phyloP scores from a whole-genome alignment of 768 basidiomycete species.

The Rhodocollybia butyracea region DNA sequence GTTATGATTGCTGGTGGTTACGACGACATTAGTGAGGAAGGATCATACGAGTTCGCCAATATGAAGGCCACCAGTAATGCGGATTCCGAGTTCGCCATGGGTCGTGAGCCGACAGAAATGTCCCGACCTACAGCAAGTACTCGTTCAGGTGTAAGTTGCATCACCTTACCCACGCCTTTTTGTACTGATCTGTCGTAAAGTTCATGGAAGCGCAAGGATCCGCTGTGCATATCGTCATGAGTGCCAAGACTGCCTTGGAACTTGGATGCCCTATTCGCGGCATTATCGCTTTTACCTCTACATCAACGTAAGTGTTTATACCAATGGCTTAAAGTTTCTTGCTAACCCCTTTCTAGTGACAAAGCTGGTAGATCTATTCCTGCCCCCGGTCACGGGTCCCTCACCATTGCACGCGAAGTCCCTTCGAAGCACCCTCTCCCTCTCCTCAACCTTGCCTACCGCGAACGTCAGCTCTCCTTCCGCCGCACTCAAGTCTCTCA shows the following conservation, averaged over 20 bases:
- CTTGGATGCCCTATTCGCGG: conserved; percentile 93
- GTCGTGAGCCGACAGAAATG: conserved; percentile 98
- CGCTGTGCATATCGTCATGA: conserved; percentile 97
- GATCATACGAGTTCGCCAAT: conserved; percentile 98
- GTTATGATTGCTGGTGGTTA: conserved; percentile 99
- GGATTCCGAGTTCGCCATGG: conserved; percentile 97
- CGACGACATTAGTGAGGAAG: conserved; percentile 97
- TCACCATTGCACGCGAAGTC: conserved; percentile 85
- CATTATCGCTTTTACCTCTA: conserved; percentile 93
- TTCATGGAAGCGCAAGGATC: conserved; percentile 98
- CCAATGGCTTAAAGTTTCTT: no score
- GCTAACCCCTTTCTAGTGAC: conserved; percentile 53
- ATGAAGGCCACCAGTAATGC: conserved; percentile 99
- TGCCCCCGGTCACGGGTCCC: conserved; percentile 91
- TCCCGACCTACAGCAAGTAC: conserved; percentile 96
- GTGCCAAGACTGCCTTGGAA: conserved; percentile 91
- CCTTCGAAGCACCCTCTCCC: conserved; percentile 75
- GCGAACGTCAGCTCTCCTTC: conserved; percentile 92
- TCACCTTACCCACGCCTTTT: conserved; percentile 9
- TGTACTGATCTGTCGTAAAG: conserved; percentile 25
- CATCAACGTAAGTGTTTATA: conserved; percentile 75
- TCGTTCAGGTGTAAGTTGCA: conserved; percentile 80
- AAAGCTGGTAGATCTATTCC: conserved; percentile 98
- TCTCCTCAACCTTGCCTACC: conserved; percentile 82
- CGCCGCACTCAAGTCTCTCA: conserved; percentile 92